Conservation (phyloP, 306 rosid species). For the Quercus bicolor region DNA sequence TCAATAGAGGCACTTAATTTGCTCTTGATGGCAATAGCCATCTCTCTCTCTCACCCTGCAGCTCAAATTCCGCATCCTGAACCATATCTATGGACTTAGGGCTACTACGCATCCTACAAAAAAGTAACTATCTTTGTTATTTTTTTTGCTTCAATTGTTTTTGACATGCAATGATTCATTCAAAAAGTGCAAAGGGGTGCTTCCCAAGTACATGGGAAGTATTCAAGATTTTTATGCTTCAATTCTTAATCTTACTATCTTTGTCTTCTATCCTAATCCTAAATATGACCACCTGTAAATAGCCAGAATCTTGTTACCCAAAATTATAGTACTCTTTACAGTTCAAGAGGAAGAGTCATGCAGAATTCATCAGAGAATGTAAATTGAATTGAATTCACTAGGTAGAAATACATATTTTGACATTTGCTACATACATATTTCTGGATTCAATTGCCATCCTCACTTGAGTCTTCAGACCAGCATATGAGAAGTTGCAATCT, state of each 20-base stretch:
- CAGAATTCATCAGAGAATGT: background rate
- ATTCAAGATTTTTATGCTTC: background rate
- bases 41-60: too few relatives aligned
- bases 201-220: too few relatives aligned
- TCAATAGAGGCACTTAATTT: background rate
- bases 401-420: background rate
- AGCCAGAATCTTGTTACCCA: background rate
- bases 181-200: too few relatives aligned
- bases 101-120: too few relatives aligned
- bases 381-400: background rate
- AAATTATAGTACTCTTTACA: background rate
- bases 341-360: background rate
- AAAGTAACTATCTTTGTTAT: too few relatives aligned
- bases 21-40: background rate
- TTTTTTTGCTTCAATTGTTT: too few relatives aligned
- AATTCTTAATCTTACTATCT: background rate
- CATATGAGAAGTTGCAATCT: slow-evolving; percentile 96
- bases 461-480: slow-evolving; percentile 98
- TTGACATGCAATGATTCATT: too few relatives aligned
- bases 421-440: slow-evolving; percentile 59
- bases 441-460: slow-evolving; percentile 82
- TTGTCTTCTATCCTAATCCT: background rate
- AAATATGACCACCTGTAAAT: background rate
- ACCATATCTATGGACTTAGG: too few relatives aligned
- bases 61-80: too few relatives aligned